Evolutionary conservation across 2,329 filamentous ascomycete species (phyloP).

Genomic region (Fusarium tanahbumbuense): DNA sequence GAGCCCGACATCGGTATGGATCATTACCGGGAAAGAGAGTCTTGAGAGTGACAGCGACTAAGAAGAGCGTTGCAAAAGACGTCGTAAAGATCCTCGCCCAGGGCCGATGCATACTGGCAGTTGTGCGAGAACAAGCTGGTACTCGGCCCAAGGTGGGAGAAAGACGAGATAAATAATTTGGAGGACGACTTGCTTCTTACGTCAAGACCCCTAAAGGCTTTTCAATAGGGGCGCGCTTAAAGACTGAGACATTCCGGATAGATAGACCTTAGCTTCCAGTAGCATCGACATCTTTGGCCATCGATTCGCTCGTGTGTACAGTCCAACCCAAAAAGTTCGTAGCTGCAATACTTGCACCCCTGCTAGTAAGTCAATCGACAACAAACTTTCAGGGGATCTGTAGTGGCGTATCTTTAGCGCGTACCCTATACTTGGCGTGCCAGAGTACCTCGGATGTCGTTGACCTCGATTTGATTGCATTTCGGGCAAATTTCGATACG

Average conservation of each 20-base stretch:
- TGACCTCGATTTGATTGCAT: background rate
- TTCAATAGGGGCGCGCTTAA: background rate
- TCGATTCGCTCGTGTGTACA: no score
- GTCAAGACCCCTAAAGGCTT: background rate
- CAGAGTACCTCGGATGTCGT: background rate
- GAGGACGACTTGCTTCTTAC: background rate
- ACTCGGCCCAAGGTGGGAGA: accelerated
- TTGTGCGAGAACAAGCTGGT: background rate
- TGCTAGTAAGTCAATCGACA: no score
- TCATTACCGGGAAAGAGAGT: slow-evolving; percentile 49
- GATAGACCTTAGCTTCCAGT: background rate
- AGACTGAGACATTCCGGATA: background rate
- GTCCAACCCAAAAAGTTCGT: no score
- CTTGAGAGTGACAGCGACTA: background rate
- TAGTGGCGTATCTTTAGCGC: no score
- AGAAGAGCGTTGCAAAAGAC: background rate
- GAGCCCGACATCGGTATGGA: slow-evolving; percentile 63
- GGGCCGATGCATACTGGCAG: background rate
- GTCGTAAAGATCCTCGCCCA: background rate
- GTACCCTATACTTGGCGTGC: background rate
- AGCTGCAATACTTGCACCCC: no score
- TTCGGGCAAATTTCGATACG: background rate
- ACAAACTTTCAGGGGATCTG: no score
- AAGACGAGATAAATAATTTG: no score
- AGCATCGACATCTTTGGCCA: background rate